Evolutionary conservation across 371 early-diverging fungal genomes (phyloP).

Genomic region (Rhizopus microsporus): DNA sequence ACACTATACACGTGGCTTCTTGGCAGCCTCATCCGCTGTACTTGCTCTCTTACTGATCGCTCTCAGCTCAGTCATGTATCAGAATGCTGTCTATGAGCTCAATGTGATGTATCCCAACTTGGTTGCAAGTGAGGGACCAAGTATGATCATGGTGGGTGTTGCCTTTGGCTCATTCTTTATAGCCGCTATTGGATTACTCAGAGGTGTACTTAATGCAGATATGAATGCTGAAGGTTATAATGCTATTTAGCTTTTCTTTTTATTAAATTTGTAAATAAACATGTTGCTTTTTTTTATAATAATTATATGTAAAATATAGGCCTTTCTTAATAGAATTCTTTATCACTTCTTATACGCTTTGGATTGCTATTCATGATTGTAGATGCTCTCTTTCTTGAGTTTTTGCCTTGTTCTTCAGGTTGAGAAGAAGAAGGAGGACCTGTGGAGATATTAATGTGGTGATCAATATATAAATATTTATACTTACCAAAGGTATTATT

Average conservation of each 20-base stretch:
- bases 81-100: slow-evolving; percentile 33
- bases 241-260: slow-evolving; percentile 20
- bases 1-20: slow-evolving; percentile 44
- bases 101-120: slow-evolving; percentile 40
- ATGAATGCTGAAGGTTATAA: slow-evolving; percentile 34
- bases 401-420: background rate
- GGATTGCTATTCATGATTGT: too few species aligned
- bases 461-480: too few species aligned
- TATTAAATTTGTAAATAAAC: background rate
- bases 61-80: slow-evolving; percentile 37
- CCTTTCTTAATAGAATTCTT: background rate
- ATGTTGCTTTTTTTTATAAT: background rate
- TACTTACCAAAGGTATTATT: too few species aligned
- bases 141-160: slow-evolving; percentile 37
- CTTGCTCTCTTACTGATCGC: slow-evolving; percentile 34
- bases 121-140: slow-evolving; percentile 35
- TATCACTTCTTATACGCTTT: too few species aligned
- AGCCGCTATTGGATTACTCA: slow-evolving; percentile 29
- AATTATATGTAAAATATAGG: background rate
- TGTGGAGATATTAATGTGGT: too few species aligned
- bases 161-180: slow-evolving; percentile 34
- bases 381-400: background rate
- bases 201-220: slow-evolving; percentile 35
- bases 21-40: slow-evolving; percentile 32
- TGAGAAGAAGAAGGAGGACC: background rate